These are phyloP conservation scores for Hericium coralloides DNA, from an alignment of 768 basidiomycete species.

Conservation along the genomic window DNA sequence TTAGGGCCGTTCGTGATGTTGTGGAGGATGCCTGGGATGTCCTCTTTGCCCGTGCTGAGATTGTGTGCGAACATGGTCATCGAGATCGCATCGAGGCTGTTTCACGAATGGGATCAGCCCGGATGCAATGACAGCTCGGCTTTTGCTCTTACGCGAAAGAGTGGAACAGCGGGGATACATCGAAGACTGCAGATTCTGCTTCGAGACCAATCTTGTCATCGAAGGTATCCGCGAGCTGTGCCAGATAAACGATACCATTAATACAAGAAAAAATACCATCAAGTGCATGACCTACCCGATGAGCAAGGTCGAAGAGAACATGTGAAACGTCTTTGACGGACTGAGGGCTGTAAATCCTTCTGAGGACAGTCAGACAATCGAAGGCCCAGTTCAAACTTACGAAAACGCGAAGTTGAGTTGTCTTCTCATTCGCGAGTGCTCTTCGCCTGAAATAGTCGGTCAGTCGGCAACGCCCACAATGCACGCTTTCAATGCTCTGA, in stretches of 20 bases:
- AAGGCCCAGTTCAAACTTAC: background rate
- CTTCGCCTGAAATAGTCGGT: background rate
- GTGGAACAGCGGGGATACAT: background rate
- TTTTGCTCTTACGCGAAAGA: background rate
- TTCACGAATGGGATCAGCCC: background rate
- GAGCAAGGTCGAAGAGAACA: background rate
- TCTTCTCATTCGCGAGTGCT: constrained; percentile 2
- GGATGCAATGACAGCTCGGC: background rate
- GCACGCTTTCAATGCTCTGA: background rate
- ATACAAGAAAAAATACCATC: background rate
- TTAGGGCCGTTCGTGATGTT: constrained; percentile 8
- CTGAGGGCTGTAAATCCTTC: background rate
- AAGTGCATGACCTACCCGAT: background rate
- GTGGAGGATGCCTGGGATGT: constrained; percentile 5
- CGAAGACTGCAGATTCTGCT: background rate
- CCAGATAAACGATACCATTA: background rate
- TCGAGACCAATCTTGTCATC: background rate
- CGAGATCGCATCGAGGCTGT: background rate
- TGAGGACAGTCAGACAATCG: too few relatives aligned
- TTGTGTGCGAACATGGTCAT: constrained; percentile 9
- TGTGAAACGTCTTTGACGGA: constrained; percentile 1
- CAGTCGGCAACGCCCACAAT: background rate
- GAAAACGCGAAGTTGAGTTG: constrained; percentile 1
- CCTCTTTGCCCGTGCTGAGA: background rate
- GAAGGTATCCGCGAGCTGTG: background rate